Evolutionary conservation across 805 yeast genomes (phyloP), one percentile per base, ranked within the genome.

Genomic region (Torulaspora franciscae): DNA sequence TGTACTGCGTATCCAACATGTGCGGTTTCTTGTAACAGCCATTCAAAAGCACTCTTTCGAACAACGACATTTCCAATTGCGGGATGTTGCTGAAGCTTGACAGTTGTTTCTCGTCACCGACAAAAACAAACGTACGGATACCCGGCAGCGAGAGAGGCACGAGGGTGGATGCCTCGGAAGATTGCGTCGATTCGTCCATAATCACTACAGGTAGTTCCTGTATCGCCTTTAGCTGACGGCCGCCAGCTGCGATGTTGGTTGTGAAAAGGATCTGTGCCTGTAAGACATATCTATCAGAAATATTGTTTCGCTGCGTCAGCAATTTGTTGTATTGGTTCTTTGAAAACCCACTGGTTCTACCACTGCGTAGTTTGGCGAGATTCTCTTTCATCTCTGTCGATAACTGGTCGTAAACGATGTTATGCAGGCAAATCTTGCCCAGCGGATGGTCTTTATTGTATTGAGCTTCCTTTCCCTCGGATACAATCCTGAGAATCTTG

Each of bases 131-230:
- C 54, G 77, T 80, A 42, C 76, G 76, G 40, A 82, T 80, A 11
- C 84, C 85, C 3, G 79, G 75, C 71, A 82, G 75, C 6, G 85
- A 80, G 48, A 83, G 65, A 8, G 90, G 89, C 45, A 83, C 83
- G 50, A 83, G 68, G 0, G 87, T 79, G 1, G 80, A 70, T 6
- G 88, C 84, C 52, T 83, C 91, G 0, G 87, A 79, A 0, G 89
- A 80, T 54, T 83, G 89, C 0, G 89, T 83, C 3, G 86, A 76
- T 65, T 83, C 90, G 67, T 83, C 90, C 84, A 83, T 80, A 26
- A 83, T 81, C 5, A 83, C 84, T 2, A 80, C 80, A 1, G 87
- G 87, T 50, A 75, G 61, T 51, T 71, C 74, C 30, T 71, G 68
- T 7, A 81, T 66, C 10, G 74, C 69, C 53, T 80, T 81, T 52